Evolutionary conservation across 495 filamentous ascomycete genomes (phyloP).

Genomic region (Penicillium samsonianum): DNA sequence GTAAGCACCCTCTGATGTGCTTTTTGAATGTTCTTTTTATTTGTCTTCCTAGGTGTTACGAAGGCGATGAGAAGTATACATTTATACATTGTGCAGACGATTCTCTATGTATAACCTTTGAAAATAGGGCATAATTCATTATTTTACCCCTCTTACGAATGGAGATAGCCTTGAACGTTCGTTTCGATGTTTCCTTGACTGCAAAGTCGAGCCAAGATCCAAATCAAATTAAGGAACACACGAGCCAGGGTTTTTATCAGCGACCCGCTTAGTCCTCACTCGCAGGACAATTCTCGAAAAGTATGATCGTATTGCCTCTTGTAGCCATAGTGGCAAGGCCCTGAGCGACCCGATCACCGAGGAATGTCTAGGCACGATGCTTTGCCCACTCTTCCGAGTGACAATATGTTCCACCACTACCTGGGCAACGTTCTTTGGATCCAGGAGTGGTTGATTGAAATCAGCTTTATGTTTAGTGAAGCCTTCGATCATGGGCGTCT

Average conservation of each 20-base stretch:
- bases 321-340: conserved; percentile 16
- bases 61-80: too few relatives aligned
- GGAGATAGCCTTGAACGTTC: too few relatives aligned
- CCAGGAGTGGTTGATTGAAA: conserved; percentile 49
- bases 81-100: too few relatives aligned
- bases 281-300: conserved; percentile 11
- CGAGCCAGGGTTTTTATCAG: not conserved
- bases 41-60: too few relatives aligned
- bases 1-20: too few relatives aligned
- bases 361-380: conserved; percentile 15
- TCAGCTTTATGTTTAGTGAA: conserved; percentile 52
- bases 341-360: conserved; percentile 1
- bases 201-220: not conserved
- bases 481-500: conserved; percentile 59
- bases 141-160: too few relatives aligned
- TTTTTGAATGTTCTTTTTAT: too few relatives aligned
- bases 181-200: not conserved
- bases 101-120: too few relatives aligned
- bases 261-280: not conserved
- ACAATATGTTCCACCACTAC: conserved; percentile 57
- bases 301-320: conserved; percentile 18
- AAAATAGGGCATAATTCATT: too few relatives aligned
- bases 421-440: conserved; percentile 59
- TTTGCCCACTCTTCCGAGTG: conserved; percentile 49
- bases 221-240: not conserved